Conservation (phyloP, 345 rosid species). For the Salix brachista region DNA sequence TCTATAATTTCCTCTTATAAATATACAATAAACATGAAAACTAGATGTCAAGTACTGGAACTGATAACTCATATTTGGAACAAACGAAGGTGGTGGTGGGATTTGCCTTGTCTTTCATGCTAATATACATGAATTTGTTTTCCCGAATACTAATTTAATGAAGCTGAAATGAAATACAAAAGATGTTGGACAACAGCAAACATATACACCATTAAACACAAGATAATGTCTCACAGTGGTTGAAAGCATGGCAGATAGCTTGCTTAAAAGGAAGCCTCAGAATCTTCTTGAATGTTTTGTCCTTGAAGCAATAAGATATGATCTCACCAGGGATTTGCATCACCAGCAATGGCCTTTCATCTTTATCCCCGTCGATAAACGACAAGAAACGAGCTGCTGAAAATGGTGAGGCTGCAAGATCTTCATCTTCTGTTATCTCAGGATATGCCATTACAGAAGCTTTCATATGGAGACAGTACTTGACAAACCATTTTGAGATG, state of each 20-base stretch:
- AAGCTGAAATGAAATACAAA: neutral
- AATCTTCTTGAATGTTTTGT: neutral
- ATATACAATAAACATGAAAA: no score
- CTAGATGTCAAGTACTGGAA: no score
- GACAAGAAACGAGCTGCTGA: neutral
- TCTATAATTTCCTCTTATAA: no score
- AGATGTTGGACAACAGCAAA: neutral
- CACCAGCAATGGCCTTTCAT: neutral
- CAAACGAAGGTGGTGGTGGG: no score
- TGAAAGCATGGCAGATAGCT: neutral
- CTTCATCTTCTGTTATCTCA: neutral
- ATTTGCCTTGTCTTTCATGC: no score
- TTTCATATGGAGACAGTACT: neutral
- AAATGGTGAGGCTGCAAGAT: neutral
- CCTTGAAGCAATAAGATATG: neutral
- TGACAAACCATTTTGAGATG: neutral
- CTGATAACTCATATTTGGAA: no score
- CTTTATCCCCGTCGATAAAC: neutral
- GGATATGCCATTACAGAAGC: slow-evolving; percentile 11
- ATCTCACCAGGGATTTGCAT: neutral
- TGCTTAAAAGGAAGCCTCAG: neutral
- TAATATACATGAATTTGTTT: neutral
- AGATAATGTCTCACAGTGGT: neutral
- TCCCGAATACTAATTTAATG: neutral
- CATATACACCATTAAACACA: neutral